Percentiles rank a stretch among this genome's conserved stretches.
Evolutionary conservation across 2,329 filamentous ascomycete genomes (phyloP).

Genomic region (Fusarium protoensiforme): DNA sequence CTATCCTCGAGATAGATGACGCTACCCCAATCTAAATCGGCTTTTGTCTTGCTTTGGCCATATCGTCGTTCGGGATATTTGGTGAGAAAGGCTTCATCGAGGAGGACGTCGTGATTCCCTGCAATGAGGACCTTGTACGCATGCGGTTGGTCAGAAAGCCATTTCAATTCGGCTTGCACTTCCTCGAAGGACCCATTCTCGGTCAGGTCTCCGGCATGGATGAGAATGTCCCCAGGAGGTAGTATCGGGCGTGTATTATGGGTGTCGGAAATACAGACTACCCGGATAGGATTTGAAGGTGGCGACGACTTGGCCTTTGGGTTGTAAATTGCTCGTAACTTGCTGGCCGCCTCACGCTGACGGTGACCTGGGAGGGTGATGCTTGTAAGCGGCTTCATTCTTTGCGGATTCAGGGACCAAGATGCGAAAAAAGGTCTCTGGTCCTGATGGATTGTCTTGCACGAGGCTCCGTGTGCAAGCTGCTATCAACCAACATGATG

Average conservation of each 20-base stretch:
- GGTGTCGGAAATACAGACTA: conserved; percentile 50
- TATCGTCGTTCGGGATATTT: conserved; percentile 27
- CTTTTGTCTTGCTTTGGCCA: conserved; percentile 3
- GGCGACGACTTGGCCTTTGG: not conserved
- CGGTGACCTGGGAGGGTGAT: not conserved
- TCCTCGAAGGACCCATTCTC: conserved; percentile 52
- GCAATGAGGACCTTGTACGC: conserved; percentile 73
- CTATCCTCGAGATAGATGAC: conserved; percentile 36
- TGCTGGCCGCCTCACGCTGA: not conserved
- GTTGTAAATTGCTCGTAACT: not conserved
- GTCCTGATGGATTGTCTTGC: not conserved
- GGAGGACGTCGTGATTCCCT: conserved; percentile 75
- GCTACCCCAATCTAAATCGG: conserved; percentile 35
- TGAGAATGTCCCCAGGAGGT: conserved; percentile 73
- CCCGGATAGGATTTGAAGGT: not conserved
- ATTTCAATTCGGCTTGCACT: conserved; percentile 49
- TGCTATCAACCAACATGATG: not conserved
- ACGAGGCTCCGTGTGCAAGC: not conserved
- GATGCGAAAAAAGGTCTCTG: not conserved
- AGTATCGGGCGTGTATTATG: conserved; percentile 70
- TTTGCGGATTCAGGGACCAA: not conserved
- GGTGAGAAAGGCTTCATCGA: conserved; percentile 63
- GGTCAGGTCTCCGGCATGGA: conserved; percentile 76
- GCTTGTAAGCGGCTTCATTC: not conserved
- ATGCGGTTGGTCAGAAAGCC: conserved; percentile 50